Evolutionary conservation across 345 rosid genomes (phyloP).

Genomic region (Aegle marmelos): DNA sequence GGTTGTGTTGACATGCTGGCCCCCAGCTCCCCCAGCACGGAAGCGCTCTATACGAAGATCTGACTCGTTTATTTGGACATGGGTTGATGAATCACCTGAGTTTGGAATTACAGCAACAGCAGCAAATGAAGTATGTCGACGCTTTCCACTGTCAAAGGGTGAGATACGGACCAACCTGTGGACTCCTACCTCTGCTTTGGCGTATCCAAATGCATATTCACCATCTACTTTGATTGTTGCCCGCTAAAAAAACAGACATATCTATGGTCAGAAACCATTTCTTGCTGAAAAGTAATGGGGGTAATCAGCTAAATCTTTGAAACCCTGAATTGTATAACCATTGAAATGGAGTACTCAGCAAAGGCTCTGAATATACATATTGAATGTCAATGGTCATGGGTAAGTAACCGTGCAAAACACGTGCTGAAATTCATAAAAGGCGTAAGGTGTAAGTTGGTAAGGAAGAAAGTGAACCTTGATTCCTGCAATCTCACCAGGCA

Average conservation of each 20-base stretch:
- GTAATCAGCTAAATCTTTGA: background rate
- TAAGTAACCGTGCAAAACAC: background rate
- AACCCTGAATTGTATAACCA: background rate
- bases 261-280: constrained; percentile 2
- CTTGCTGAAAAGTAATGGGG: background rate
- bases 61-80: constrained; percentile 81
- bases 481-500: constrained; percentile 91
- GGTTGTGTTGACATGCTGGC: constrained; percentile 88
- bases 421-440: background rate
- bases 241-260: constrained; percentile 48
- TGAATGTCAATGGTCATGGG: background rate
- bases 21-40: constrained; percentile 92
- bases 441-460: constrained; percentile 12
- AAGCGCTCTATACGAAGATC: constrained; percentile 88
- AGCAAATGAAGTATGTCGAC: constrained; percentile 94
- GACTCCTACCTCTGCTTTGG: constrained; percentile 96
- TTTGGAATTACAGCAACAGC: constrained; percentile 99
- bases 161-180: constrained; percentile 96
- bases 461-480: constrained; percentile 69
- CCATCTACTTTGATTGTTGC: constrained; percentile 96
- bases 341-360: background rate
- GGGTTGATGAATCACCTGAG: constrained; percentile 67
- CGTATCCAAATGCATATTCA: constrained; percentile 90
- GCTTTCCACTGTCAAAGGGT: constrained; percentile 85
- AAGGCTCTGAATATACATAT: background rate